Base-by-base conservation (phyloP, 225 moss, liverwort and hornwort genomes). In the Neckera pumila region DNA sequence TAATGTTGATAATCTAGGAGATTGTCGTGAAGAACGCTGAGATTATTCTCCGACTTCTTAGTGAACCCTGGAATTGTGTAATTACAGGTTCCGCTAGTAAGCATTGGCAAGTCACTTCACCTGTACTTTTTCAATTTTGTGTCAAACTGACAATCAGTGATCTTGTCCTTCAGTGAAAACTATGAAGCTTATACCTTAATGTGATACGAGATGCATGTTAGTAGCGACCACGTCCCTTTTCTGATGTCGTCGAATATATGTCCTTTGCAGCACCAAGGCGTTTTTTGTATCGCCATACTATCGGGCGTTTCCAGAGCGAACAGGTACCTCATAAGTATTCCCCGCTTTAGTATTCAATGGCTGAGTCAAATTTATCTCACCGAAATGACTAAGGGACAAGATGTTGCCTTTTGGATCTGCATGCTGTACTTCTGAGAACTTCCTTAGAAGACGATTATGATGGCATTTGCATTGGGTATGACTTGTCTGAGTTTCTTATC, bases 241-340 rank as follows among this genome's bases (percentile, higher is more conserved):
- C 82, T 66, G 40, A 85, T 87, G 61, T 89, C 36, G 69, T 78
- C 69, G 85, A 87, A 33, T 85, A 8, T 27, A 30, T 83, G 28
- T 83, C 80, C 53, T 89, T 74, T 92, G 78, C 93, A 99, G 98
- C 95, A 92, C 97, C 98, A 63, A 96, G 98, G 93, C 92, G 96
- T 70, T 70, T 99, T 82, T 86, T 99, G 74, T 97, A 94, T 92
- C 94, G 97, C 66, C 89, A 90, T 49, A 97, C 97, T n/a, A 85
- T 99, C 17, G 98, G 98, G 83, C 93, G 96, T 89, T 94, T 99
- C 86, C 96, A 94, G 88, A 94, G 94, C 89, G 98, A 99, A 93
- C 88, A 96, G 98, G 98, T 99, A 93, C 60, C 59, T 51, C 34
- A 51, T 26, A 63, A 47, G 26, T 10, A 23, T 40, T 64, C 36